phyloP scores from a whole-genome alignment of 73 alveolate genomes.

The Paraurostyla sp. region DNA sequence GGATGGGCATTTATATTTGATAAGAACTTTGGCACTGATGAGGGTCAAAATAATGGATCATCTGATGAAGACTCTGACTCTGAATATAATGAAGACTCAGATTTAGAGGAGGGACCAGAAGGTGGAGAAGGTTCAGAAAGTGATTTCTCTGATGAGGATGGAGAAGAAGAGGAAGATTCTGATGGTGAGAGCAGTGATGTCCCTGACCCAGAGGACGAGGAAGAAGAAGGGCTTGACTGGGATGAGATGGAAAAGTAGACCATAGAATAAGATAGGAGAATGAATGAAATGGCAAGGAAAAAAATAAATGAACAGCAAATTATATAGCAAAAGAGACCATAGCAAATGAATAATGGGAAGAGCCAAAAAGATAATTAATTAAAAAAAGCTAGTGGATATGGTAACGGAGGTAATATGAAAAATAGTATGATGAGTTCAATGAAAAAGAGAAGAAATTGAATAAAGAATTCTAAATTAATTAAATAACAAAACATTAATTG shows the following conservation, averaged over 20 bases:
- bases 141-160: constrained; percentile 75
- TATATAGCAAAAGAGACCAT: not conserved
- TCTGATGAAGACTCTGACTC: constrained; percentile 78
- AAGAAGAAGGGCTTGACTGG: constrained; percentile 88
- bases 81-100: constrained; percentile 84
- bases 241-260: constrained; percentile 86
- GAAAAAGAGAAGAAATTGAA: not conserved
- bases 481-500: no score
- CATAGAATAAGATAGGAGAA: constrained; percentile 74
- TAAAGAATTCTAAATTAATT: no score
- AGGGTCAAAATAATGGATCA: constrained; percentile 58
- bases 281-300: constrained; percentile 7
- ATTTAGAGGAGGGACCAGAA: constrained; percentile 69
- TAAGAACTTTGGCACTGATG: constrained; percentile 57
- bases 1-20: constrained; percentile 95
- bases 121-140: constrained; percentile 72
- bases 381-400: not conserved
- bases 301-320: not conserved
- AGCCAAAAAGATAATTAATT: not conserved
- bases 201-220: constrained; percentile 69
- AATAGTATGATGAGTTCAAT: not conserved
- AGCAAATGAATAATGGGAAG: not conserved
- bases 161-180: not conserved
- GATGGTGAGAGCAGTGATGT: constrained; percentile 79
- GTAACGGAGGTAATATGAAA: not conserved